Conservation (phyloP, 805 yeast genomes). For the Zygosaccharomyces rouxii region DNA sequence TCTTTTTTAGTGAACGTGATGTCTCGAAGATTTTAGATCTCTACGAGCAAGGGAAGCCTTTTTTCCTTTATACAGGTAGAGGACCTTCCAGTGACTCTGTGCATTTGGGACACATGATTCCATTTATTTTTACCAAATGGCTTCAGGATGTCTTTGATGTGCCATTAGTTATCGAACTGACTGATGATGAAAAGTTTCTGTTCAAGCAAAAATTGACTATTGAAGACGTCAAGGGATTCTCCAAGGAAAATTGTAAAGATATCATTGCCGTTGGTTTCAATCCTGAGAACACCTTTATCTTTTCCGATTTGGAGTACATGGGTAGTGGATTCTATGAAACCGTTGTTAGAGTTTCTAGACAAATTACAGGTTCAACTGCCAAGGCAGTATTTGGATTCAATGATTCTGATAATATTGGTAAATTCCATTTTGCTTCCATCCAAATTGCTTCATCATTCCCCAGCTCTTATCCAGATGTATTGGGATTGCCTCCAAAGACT, state of each 20-base stretch:
- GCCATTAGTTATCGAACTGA: constrained; percentile 87
- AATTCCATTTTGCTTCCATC: constrained; percentile 88
- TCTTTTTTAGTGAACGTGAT: constrained; percentile 89
- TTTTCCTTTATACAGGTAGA: constrained; percentile 93
- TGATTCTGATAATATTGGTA: constrained; percentile 93
- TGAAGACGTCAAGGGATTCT: constrained; percentile 77
- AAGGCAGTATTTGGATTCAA: constrained; percentile 94
- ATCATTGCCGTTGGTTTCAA: constrained; percentile 92
- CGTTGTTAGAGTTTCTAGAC: constrained; percentile 87
- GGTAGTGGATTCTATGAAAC: constrained; percentile 91
- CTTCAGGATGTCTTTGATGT: constrained; percentile 95
- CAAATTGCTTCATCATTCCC: constrained; percentile 97
- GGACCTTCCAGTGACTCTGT: constrained; percentile 93
- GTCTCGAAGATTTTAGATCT: constrained; percentile 71
- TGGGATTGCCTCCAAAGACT: constrained; percentile 81
- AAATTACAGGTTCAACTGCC: constrained; percentile 95
- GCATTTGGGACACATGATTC: constrained; percentile 97
- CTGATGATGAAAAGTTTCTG: constrained; percentile 95
- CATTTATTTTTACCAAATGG: constrained; percentile 95
- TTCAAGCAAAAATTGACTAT: constrained; percentile 88
- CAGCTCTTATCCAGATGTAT: constrained; percentile 88
- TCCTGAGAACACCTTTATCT: constrained; percentile 90
- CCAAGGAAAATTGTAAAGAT: constrained; percentile 83
- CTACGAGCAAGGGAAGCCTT: constrained; percentile 92
- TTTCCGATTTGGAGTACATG: constrained; percentile 90